These are phyloP conservation scores for Acanthochlamys bracteata DNA, from an alignment of 106 monocot genomes.

Conservation along the genomic window DNA sequence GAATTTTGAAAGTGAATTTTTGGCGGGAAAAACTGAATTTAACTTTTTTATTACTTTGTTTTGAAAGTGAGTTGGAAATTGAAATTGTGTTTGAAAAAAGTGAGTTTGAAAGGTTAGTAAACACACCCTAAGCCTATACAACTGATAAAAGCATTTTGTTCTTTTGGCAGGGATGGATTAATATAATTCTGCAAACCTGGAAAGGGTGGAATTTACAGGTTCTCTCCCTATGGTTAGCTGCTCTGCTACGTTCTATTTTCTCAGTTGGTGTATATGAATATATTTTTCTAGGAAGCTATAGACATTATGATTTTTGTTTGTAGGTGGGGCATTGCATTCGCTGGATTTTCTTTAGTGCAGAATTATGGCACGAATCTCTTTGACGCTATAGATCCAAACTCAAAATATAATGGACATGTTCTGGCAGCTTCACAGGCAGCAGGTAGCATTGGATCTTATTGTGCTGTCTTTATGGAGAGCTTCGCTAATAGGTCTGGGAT, in stretches of 20 bases:
- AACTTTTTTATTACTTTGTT: too few relatives aligned
- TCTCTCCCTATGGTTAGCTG: conserved; percentile 39
- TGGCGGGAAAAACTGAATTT: too few relatives aligned
- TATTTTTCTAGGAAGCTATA: too few relatives aligned
- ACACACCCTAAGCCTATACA: too few relatives aligned
- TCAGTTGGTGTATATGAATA: not conserved
- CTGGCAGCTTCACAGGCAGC: conserved; percentile 37
- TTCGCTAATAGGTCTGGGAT: conserved; percentile 15
- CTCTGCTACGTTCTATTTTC: not conserved
- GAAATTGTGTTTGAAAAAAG: too few relatives aligned
- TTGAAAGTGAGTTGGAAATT: too few relatives aligned
- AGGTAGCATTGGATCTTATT: conserved; percentile 38
- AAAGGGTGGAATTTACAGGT: conserved; percentile 16
- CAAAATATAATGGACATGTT: conserved; percentile 43
- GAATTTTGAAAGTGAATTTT: too few relatives aligned
- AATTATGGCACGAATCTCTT: conserved; percentile 49
- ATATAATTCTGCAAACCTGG: conserved; percentile 32
- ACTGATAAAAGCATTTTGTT: too few relatives aligned
- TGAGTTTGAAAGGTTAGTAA: too few relatives aligned
- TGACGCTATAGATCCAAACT: conserved; percentile 36
- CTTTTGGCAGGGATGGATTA: conserved; percentile 42
- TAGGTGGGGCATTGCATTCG: conserved; percentile 46
- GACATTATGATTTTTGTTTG: conserved; percentile 7
- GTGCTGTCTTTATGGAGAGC: conserved; percentile 33
- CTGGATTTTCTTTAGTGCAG: conserved; percentile 34